A percentile compares a stretch with the other conserved stretches of the same genome.
Evolutionary conservation across 2,329 filamentous ascomycete genomes (phyloP).

Genomic region (Alternaria solani): DNA sequence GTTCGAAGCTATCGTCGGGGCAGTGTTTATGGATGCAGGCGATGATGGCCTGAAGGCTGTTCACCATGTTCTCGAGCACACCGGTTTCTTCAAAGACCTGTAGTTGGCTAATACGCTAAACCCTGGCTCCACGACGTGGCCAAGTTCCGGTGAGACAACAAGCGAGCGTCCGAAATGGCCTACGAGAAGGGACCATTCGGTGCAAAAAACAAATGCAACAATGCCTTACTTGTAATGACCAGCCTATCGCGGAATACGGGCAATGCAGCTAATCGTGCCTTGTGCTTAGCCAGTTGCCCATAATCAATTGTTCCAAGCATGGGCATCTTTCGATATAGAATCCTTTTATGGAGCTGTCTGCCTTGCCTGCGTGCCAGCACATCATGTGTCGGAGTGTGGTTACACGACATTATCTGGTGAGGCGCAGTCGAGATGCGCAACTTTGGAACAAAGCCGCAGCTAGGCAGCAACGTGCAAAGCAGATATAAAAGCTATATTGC

Average conservation of each 20-base stretch:
- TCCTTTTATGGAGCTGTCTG: background rate
- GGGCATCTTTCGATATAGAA: background rate
- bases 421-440: background rate
- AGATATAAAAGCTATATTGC: background rate
- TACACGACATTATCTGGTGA: background rate
- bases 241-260: too few relatives aligned
- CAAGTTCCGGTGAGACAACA: too few relatives aligned
- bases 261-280: too few relatives aligned
- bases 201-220: too few relatives aligned
- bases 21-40: background rate
- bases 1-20: conserved; percentile 6
- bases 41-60: background rate
- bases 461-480: background rate
- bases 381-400: background rate
- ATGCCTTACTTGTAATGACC: too few relatives aligned
- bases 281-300: background rate
- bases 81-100: conserved; percentile 9
- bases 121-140: too few relatives aligned
- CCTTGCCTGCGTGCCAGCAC: background rate
- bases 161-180: too few relatives aligned
- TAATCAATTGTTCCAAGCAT: background rate
- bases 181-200: too few relatives aligned
- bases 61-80: conserved; percentile 5
- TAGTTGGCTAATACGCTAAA: too few relatives aligned
- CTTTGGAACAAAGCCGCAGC: background rate